Percentiles rank a stretch among this genome's conserved stretches.
Conservation (phyloP, 2,329 filamentous ascomycete species). For the Hyphodiscus sp. region DNA sequence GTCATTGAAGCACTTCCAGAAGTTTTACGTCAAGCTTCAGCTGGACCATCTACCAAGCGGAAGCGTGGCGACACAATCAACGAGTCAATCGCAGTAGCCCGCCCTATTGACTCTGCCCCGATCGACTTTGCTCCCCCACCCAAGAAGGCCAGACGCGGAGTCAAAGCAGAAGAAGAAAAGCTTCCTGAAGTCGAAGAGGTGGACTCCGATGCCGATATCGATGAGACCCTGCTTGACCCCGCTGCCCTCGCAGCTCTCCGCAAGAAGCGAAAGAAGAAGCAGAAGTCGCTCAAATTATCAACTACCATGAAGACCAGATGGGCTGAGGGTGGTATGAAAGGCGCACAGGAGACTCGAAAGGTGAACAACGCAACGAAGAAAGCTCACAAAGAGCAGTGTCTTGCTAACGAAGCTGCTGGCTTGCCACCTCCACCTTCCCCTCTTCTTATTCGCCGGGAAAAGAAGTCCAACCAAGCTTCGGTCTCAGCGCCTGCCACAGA, state of each 20-base stretch:
- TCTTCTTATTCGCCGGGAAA: not conserved
- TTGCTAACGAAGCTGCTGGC: constrained; percentile 16
- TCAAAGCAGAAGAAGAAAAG: not conserved
- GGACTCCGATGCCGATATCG: constrained; percentile 3
- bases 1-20: constrained; percentile 1
- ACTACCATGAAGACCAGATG: constrained; percentile 35
- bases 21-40: not conserved
- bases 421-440: not conserved
- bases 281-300: constrained; percentile 8
- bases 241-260: constrained; percentile 6
- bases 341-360: constrained; percentile 1
- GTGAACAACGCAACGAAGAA: constrained; percentile 5
- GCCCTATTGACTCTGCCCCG: not conserved
- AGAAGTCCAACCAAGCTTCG: not conserved
- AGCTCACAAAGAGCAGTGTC: constrained; percentile 2
- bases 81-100: constrained; percentile 1
- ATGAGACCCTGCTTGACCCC: not conserved
- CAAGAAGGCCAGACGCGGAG: not conserved
- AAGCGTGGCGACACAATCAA: constrained; percentile 4
- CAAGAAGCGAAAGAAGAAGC: constrained; percentile 5
- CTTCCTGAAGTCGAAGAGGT: constrained; percentile 6
- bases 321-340: constrained; percentile 33
- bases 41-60: constrained; percentile 8
- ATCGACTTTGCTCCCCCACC: not conserved
- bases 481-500: not conserved